Base-by-base conservation (phyloP, 2,329 filamentous ascomycete genomes). In the Aspergillus tamarii region DNA sequence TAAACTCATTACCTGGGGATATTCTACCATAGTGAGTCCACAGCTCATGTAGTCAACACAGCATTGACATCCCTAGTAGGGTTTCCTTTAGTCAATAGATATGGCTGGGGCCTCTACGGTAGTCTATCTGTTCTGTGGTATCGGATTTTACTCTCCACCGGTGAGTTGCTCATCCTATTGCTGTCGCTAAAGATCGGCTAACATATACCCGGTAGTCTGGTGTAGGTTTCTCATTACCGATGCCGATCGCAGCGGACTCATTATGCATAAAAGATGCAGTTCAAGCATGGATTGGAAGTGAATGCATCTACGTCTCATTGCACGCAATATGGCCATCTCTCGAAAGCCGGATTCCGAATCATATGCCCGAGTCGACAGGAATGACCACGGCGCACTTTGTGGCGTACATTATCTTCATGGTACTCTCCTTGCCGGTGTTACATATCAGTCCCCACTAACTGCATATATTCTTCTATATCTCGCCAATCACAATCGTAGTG, bases 221-320 rank as follows among this genome's bases (percentile, higher is more conserved):
- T 60, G 58, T 60, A 60, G 30, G 32, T 55, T 12, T 23, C 6
- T 16, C 21, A 2, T 26, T 2, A 6, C 2, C 52, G 21, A 14
- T 19, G 5, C 11, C 8, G 14, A 28, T 4, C 32, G 11, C 21
- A 16, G 6, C 6, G 5, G 19, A 26, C 23, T 28, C 23, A 48
- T 2, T 11, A 26, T 23, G 12, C n/a, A 39, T 19, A 12, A 16
- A 36, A 60, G 58, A 64, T 30, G 80, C 76, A 19, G 82, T 83
- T 62, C 81, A 82, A 58, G 77, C 81, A 5, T 84, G 81, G 79
- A 78, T 83, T 46, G 82, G 82, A 14, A 82, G 82, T 3, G 74
- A 82, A 68, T 83, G 81, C 56, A 66, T 83, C 60, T 81, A 83
- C 57, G 74, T 84, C 52, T 81, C 81, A 57, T 73, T 84, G 6